Conservation (phyloP, 345 rosid genomes). For the Citrus cavaleriei region DNA sequence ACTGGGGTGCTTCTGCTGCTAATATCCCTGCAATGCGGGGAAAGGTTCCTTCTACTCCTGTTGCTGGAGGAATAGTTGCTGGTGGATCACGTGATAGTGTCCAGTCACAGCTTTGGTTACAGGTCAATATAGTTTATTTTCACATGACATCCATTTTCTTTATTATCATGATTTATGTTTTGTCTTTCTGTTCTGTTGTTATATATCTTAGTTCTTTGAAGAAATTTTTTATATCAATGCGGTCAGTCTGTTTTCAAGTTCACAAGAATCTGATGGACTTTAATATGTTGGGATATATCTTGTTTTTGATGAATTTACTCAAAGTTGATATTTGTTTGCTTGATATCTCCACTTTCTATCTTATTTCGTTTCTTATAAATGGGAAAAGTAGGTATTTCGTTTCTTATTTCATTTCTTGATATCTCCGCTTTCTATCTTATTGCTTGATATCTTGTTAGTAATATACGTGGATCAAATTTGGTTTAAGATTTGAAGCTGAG, state of each 20-base stretch:
- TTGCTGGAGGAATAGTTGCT: slow-evolving; percentile 60
- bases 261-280: background rate
- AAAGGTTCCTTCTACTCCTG: slow-evolving; percentile 66
- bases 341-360: background rate
- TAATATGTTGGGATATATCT: background rate
- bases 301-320: background rate
- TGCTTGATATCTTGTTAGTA: background rate
- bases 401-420: too few species aligned
- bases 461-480: background rate
- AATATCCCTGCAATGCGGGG: slow-evolving; percentile 61
- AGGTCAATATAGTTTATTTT: slow-evolving; percentile 35
- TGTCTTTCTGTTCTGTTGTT: background rate
- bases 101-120: slow-evolving; percentile 86
- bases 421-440: too few species aligned
- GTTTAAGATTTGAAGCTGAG: background rate
- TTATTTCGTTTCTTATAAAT: background rate
- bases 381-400: background rate
- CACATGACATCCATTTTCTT: background rate
- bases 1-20: slow-evolving; percentile 83
- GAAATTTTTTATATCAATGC: background rate
- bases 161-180: background rate
- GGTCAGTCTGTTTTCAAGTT: background rate
- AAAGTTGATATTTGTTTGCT: background rate
- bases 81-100: slow-evolving; percentile 62
- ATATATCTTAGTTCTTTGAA: too few species aligned